Evolutionary conservation across 176 grass and related monocot species (phyloP), one percentile per base, ranked within the genome.

Genomic region (Carex parvula): DNA sequence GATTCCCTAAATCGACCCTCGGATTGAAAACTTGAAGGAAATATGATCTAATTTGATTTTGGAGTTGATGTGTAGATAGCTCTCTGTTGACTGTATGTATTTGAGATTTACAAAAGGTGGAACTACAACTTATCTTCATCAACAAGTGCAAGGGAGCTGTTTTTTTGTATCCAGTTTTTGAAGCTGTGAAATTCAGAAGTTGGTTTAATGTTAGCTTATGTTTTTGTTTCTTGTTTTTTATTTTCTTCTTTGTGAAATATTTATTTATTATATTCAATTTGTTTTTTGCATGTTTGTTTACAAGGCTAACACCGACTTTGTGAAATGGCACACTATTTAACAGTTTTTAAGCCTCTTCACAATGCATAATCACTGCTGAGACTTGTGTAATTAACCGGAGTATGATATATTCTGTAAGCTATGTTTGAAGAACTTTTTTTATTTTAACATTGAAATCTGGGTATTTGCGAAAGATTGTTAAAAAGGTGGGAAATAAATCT

Each of bases 1-100:
- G 97, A 99, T 63, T 85, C 78, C 90, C 62, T 94, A 44, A 92
- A 92, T 55, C 91, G 58, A 60, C 80, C 83, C 84, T 63, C 86
- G 1, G 85, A 92, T n/a, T 98, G 87, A 87, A 90, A 37, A 8
- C 55, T 15, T 78, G 61, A 5, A 55, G 3, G 6, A 18, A 35
- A 78, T 52, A 11, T 62, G 42, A 50, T 64, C 50, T 52, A 55
- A 64, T 64, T 69, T 83, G 52, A 78, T 78, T 56, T 55, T 78
- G 73, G 73, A 78, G 52, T 78, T 32, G 52, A 57, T 57, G 73
- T 55, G 73, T 78, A 57, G 73, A 16, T 78, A 57, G 24, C 48
- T 78, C 48, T 56, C 73, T 78, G 48, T 15, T 75, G 70, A n/a
- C 58, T 81, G 78, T 62, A 62, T 37, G 78, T 81, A 62, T 46